Evolutionary conservation across 169 alveolate genomes (phyloP), one percentile per base, ranked within the genome.

Genomic region (Prorocentrum cordatum): DNA sequence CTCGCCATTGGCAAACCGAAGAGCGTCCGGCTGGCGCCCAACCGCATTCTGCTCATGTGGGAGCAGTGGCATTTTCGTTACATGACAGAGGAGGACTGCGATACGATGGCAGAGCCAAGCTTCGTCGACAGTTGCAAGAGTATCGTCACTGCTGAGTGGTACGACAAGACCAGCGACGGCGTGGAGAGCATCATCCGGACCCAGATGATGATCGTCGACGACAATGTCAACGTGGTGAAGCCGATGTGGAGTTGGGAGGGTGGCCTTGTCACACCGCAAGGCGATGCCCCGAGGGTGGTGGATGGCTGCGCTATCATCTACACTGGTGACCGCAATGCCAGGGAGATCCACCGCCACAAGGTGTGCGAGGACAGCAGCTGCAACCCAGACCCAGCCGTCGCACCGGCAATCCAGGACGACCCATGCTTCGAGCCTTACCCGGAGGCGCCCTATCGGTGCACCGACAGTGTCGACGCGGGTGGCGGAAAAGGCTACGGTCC

Each of bases 11-110:
- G 27, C 31, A 50, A 61, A 10, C 71, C 71, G 39, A 61, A 61
- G 71, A 31, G 50, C 26, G 73, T 64, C 29, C 73, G 73, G 14
- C 47, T 64, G 47, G 73, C 47, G 24, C 22, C 47, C 12, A 64
- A 64, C 47, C 39, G 73, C 18, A 64, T 64, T 27, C 47, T 64
- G 31, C 73, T 64, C 14, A 64, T 64, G 73, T 64, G 73, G 73
- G 73, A 64, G 73, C 73, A 64, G 50, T 64, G 73, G 73, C 73
- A 16, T 18, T 1, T 22, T 2, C 35, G 73, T 22, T 27, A 20
- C 47, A 31, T 27, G 73, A 64, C 73, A 0, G 27, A 50, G 64
- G n/a, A 50, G n/a, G 64, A 50, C 64, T 50, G 64, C 64, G n/a
- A 50, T n/a, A n/a, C n/a, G n/a, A n/a, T n/a, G n/a, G n/a, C n/a